Percentiles rank a stretch among this genome's conserved stretches.
Conservation (phyloP, 345 rosid genomes). For the Eucalyptus brandiana region DNA sequence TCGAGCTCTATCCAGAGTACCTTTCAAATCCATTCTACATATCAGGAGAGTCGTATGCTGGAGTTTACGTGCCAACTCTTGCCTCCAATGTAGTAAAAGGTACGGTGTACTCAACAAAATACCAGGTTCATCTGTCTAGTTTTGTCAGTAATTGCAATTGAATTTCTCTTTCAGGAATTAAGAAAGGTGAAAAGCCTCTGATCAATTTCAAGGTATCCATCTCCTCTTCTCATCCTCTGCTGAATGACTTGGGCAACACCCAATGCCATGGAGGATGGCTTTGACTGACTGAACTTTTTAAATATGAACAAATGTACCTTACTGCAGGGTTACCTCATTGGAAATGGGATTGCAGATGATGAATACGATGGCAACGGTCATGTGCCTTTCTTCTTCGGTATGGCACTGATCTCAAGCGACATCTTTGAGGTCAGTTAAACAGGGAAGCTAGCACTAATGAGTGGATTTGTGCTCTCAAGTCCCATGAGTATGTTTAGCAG, state of each 20-base stretch:
- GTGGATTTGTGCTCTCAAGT: background rate
- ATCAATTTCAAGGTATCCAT: constrained; percentile 31
- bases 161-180: constrained; percentile 8
- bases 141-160: background rate
- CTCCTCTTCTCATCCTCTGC: background rate
- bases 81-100: constrained; percentile 19
- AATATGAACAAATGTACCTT: background rate
- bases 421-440: background rate
- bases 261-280: background rate
- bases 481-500: background rate
- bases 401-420: constrained; percentile 27
- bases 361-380: constrained; percentile 7
- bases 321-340: constrained; percentile 32
- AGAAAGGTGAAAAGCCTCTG: constrained; percentile 4
- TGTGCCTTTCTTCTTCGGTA: constrained; percentile 21
- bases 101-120: background rate
- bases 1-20: constrained; percentile 24
- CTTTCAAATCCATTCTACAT: constrained; percentile 26
- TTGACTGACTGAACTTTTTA: background rate
- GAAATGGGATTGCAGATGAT: constrained; percentile 16
- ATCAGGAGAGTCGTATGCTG: constrained; percentile 39
- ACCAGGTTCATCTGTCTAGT: background rate
- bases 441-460: background rate
- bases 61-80: constrained; percentile 30
- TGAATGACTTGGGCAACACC: background rate